Evolutionary conservation across 2,329 filamentous ascomycete species (phyloP), one percentile per base, ranked within the genome.

Genomic region (Chrysoporthe deuterocubensis): DNA sequence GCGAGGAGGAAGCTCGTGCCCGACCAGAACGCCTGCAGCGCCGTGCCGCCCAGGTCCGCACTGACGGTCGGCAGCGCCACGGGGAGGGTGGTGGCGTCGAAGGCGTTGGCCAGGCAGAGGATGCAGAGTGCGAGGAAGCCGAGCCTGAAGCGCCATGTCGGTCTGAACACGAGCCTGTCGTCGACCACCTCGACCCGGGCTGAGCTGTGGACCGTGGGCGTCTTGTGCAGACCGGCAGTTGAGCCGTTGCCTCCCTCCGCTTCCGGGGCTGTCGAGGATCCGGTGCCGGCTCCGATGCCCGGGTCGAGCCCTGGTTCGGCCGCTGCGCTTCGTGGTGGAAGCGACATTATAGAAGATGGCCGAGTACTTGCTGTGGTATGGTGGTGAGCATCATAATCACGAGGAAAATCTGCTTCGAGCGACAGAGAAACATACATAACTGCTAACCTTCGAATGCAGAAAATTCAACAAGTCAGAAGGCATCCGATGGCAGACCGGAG

Each of bases 1-100:
- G 89, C 86, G 5, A 93, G 83, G 4, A 93, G 80, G 71, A 91
- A 93, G 18, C 87, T 88, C 4, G 90, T 92, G 1, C 90, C 90
- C 14, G 88, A 85, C 90, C 90, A 92, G 73, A 92, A 92, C 0
- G 89, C 87, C 76, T 92, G 82, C 43, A 88, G 83, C 11, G 85
- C 85, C 0, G 81, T 82, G 56, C 86, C 85, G 40, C 80, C 71
- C 7, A 89, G 79, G 26, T 82, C 82, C 8, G 76, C 71, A n/a
- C 85, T 82, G 67, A 88, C 85, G 52, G 81, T 82, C 4, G 81
- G 84, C 43, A 90, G 77, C 4, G 89, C 88, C 7, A 90, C 87
- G 4, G 86, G 88, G 63, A 91, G 81, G 4, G 86, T 89, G 1
- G 89, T 91, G 4, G 88, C 88, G 75, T 91, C 89, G 40, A 91